phyloP scores from a whole-genome alignment of 148 eudicot species.

The Chenopodium album region DNA sequence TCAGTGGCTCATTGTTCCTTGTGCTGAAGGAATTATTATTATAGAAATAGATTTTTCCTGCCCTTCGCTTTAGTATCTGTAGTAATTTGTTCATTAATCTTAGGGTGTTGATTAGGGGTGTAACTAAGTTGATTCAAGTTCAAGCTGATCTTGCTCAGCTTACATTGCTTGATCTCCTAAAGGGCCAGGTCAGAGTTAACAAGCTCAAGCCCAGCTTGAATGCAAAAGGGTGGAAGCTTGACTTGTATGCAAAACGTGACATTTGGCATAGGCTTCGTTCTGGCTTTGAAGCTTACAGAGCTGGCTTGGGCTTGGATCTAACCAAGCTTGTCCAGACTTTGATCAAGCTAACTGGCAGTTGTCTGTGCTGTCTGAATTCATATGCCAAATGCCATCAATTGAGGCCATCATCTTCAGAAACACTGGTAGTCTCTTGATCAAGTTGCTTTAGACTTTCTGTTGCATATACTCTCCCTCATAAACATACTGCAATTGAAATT shows the following conservation, averaged over 20 bases:
- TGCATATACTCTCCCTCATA: no score
- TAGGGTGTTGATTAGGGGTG: neutral
- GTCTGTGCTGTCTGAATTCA: no score
- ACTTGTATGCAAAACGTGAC: neutral
- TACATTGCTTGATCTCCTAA: neutral
- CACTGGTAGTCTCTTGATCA: neutral
- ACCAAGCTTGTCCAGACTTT: neutral
- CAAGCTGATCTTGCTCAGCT: neutral
- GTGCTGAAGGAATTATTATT: neutral
- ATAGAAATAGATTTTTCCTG: neutral
- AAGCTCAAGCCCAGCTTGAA: neutral
- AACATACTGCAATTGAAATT: no score
- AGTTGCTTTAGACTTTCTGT: no score
- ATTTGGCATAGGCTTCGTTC: neutral
- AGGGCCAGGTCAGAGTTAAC: neutral
- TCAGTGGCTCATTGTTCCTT: neutral
- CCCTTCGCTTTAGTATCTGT: neutral
- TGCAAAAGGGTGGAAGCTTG: neutral
- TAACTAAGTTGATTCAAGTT: neutral
- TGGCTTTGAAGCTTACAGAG: neutral
- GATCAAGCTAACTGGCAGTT: neutral
- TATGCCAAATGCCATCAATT: neutral
- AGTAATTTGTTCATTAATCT: no score
- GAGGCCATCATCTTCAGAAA: neutral
- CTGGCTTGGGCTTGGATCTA: neutral